Evolutionary conservation across 1,284 basidiomycete genomes (phyloP), one percentile per base, ranked within the genome.

Genomic region (Exobasidium cylindrosporum): DNA sequence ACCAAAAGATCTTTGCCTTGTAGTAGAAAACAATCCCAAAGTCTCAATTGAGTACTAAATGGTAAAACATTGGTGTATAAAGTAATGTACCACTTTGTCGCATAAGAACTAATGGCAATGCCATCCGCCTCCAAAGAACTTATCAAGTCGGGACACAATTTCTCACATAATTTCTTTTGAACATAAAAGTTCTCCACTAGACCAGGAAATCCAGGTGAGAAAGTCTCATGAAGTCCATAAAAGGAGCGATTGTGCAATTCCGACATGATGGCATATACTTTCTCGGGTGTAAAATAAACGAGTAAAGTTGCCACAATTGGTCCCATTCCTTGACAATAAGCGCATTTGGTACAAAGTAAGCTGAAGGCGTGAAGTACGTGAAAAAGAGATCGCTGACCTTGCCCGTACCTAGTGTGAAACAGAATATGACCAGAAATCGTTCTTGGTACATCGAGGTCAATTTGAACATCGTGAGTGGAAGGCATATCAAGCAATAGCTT

Each of bases 81-180:
- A 1, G 96, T 98, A 80, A 99, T 98, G 81, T 97, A 98, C 94
- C 95, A 98, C 81, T 97, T 97, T 1, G 95, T 97, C 31, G 92
- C 95, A 81, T 95, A 99, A 17, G 91, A 88, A 44, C 92, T 94
- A 2, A 91, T 92, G 4, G 89, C 90, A 66, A 99, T 89, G 66
- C 86, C 88, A 82, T 88, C 86, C 4, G 66, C 56, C 17, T 67
- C 66, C 81, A 97, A 91, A 21, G 89, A 87, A 30, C 83, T 83
- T 72, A 89, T 92, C n/a, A 98, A 88, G 31, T 86, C 86, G 0
- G 96, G 95, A 87, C 97, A 88, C 82, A 90, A 85, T 67, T 84
- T 83, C 79, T 92, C 86, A 77, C 89, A 88, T 49, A 97, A 84
- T 49, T 87, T 85, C 78, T 97, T 92, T 80, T 97, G 95, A 6